Base-by-base conservation (phyloP, 345 rosid genomes). In the Mercurialis annua region DNA sequence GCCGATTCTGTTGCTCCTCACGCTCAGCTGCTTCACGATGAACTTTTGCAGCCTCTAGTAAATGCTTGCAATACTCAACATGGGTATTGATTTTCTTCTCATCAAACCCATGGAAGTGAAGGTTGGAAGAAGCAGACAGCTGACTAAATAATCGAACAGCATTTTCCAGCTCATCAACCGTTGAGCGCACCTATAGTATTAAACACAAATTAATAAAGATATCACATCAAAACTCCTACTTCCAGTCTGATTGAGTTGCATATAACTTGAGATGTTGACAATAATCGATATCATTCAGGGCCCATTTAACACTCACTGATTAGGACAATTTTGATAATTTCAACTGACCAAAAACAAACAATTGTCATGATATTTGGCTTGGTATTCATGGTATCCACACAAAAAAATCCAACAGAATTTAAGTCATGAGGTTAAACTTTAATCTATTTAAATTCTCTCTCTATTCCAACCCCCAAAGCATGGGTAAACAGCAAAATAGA, bases 71-170 rank as follows among this genome's bases (percentile, higher is more conserved):
- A 80, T 94, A 94, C 71, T 86, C 97, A 55, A 89, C 98, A 75
- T 91, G 99, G 46, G 99, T 94, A 68, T 87, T 89, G 73, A 94
- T 94, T 81, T 94, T 94, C 85, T 94, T 94, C 80, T 86, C 83
- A 78, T 91, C 99, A 81, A 94, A 91, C 69, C 95, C 97, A 80
- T 91, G 97, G 74, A 87, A 83, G 59, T 91, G 90, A 62, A 86
- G 96, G 82, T 85, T 90, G 67, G 99, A 89, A 65, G 95, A 90
- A 72, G 95, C 98, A 72, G 92, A 88, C 74, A 94, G 65, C 66
- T 84, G 95, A 78, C 89, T 85, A 75, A 94, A 91, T 62, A 91
- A 68, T 27, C 93, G 92, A 51, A 94, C 97, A 74, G 96, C 98
- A 81, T 94, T 94, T 80, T 91, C 92, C 53, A 92, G 86, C 76